Conservation (phyloP, 257 asterid genomes). For the Phtheirospermum japonicum region DNA sequence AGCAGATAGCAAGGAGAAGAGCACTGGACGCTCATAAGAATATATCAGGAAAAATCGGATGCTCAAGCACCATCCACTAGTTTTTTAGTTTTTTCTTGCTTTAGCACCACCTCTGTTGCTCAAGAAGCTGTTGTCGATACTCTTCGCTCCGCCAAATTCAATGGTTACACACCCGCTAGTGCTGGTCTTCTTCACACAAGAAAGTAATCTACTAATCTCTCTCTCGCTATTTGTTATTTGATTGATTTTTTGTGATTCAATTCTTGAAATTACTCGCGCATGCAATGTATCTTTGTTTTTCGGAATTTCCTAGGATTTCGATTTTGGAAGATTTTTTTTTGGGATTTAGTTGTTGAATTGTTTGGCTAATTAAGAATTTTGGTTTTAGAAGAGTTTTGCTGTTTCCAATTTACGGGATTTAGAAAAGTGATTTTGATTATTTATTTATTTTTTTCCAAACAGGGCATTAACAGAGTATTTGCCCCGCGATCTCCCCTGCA, state of each 20-base stretch:
- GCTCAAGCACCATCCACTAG: too few relatives aligned
- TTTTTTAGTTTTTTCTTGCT: conserved; percentile 72
- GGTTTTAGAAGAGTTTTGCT: background rate
- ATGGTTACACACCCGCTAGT: conserved; percentile 82
- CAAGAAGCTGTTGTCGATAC: conserved; percentile 57
- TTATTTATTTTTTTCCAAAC: conserved; percentile 17
- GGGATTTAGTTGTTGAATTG: background rate
- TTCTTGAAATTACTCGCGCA: too few relatives aligned
- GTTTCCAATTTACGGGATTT: background rate
- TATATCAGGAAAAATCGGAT: too few relatives aligned
- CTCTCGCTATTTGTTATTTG: background rate
- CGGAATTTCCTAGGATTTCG: background rate
- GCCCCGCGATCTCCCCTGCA: conserved; percentile 62
- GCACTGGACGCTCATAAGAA: too few relatives aligned
- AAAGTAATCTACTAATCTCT: conserved; percentile 43
- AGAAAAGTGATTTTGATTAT: too few relatives aligned
- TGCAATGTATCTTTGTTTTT: background rate
- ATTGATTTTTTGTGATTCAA: background rate
- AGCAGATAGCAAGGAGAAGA: too few relatives aligned
- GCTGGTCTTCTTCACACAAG: conserved; percentile 84
- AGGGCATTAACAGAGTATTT: conserved; percentile 78
- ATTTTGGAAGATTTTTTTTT: background rate
- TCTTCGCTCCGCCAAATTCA: conserved; percentile 61
- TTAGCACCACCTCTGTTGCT: conserved; percentile 47
- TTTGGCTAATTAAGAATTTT: background rate